These are phyloP conservation scores for Flammula alnicola DNA, from an alignment of 1,284 basidiomycete genomes.

Conservation along the genomic window DNA sequence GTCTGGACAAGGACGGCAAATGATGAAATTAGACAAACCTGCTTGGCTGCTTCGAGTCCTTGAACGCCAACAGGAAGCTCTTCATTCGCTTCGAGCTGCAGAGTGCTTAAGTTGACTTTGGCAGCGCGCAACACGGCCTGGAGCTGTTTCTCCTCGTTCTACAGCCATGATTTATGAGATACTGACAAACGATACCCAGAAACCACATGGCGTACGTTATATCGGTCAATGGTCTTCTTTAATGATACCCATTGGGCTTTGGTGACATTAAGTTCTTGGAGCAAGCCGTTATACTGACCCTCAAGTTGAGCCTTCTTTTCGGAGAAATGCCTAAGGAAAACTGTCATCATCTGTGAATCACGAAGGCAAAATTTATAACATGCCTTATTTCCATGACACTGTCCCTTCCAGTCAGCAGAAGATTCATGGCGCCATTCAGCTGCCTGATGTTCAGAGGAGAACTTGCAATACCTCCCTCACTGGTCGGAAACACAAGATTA, in stretches of 20 bases:
- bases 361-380: slow-evolving; percentile 9
- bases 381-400: slow-evolving; percentile 39
- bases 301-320: slow-evolving; percentile 16
- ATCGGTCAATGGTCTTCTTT: slow-evolving; percentile 27
- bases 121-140: slow-evolving; percentile 30
- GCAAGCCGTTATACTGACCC: slow-evolving; percentile 1
- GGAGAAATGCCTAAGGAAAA: slow-evolving; percentile 16
- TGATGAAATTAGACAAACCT: slow-evolving; percentile 37
- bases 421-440: slow-evolving; percentile 46
- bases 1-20: neutral
- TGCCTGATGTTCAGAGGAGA: slow-evolving; percentile 38
- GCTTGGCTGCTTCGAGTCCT: slow-evolving; percentile 62
- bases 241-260: slow-evolving; percentile 17
- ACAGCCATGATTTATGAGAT: neutral
- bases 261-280: slow-evolving; percentile 1
- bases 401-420: slow-evolving; percentile 54
- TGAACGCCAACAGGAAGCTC: slow-evolving; percentile 76
- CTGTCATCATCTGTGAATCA: neutral
- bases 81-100: slow-evolving; percentile 67
- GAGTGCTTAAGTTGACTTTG: slow-evolving; percentile 29
- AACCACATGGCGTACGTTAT: slow-evolving; percentile 33
- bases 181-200: neutral
- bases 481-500: slow-evolving; percentile 34
- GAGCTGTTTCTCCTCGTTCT: slow-evolving; percentile 33
- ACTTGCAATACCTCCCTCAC: slow-evolving; percentile 67